Evolutionary conservation across 2,329 filamentous ascomycete genomes (phyloP), one percentile per base, ranked within the genome.

Genomic region (Fusarium armeniacum): DNA sequence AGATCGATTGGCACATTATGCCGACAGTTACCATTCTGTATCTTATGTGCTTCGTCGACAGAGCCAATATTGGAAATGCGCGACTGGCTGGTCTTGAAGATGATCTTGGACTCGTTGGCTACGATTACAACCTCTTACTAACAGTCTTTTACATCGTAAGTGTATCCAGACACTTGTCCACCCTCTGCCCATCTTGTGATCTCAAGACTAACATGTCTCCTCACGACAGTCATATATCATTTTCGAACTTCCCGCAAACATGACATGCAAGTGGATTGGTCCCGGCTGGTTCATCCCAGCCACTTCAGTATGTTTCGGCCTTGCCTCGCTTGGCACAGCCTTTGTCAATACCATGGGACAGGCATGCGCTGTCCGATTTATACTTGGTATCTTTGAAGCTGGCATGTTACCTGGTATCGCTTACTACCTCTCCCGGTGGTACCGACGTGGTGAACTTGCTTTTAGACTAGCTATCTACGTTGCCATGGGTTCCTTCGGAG

Each of bases 11-110:
- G 62, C 45, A 64, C 3, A 41, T 65, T 3, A 36, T 65, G 45
- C 62, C 62, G 8, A 67, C 67, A 24, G 67, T 69, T 12, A 67
- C 62, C 2, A 61, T 69, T 0, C 3, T 69, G 8, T 70, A 72
- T n/a, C 41, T 70, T 12, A 71, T 92, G 72, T 91, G 89, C 78
- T 92, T 91, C 76, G 91, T 92, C 59, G 90, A 92, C 72, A 84
- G 90, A 18, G 88, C 90, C n/a, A 92, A 92, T 71, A 90, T 93
- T 33, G 90, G 89, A 86, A 63, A 90, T 74, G 87, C 87, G 3
- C 83, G 62, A 74, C 89, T 16, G 86, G 87, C 62, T 1, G 62
- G 62, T 2, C 86, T 86, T 0, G 78, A 90, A 13, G 83, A 86
- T 47, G 82, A 81, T 87, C 2, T 81, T 90, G 3, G 87, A 85